Evolutionary conservation across 306 rosid species (phyloP), one percentile per base, ranked within the genome.

Genomic region (Fagus sylvatica): DNA sequence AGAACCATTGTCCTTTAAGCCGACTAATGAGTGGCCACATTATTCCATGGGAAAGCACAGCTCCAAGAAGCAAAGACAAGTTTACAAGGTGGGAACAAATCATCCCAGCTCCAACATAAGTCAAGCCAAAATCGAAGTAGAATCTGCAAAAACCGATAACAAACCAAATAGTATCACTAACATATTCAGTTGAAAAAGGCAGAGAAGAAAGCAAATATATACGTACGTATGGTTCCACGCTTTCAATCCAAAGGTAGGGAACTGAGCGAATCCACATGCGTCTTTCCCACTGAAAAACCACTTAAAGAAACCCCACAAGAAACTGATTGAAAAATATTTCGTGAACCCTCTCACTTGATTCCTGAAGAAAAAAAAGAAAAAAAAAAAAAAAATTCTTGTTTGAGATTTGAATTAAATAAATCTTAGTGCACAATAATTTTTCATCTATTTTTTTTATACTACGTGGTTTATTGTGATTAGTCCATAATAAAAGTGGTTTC

Each of bases 81-180:
- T 94, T 94, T 54, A 94, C 97, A 28, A 84, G 72, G 80, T 92
- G 97, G 30, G 98, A 94, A 71, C 97, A 92, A 71, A 94, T 92
- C 98, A 94, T 94, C 74, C 98, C 98, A 55, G 98, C 94, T 86
- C 98, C 98, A 69, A 94, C 97, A 73, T 36, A 94, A 53, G 97
- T 90, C 80, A 76, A 76, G 73, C 88, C 79, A 74, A 94, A 94
- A 77, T 94, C 93, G 77, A 92, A 94, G 83, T 85, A 94, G 87
- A 94, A 94, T 61, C 98, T 94, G 89, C 89, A 76, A 81, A 77
- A 70, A 3, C 73, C 75, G 41, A 36, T 30, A 70, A 43, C 39
- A 54, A 17, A 80, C 37, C 1, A 43, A 10, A 37, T 67, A 19
- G 51, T 15, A 67, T 6, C 13, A 36, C 11, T 46, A 39, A 0